Conservation (phyloP, 768 basidiomycete genomes). For the Zangia roseola region DNA sequence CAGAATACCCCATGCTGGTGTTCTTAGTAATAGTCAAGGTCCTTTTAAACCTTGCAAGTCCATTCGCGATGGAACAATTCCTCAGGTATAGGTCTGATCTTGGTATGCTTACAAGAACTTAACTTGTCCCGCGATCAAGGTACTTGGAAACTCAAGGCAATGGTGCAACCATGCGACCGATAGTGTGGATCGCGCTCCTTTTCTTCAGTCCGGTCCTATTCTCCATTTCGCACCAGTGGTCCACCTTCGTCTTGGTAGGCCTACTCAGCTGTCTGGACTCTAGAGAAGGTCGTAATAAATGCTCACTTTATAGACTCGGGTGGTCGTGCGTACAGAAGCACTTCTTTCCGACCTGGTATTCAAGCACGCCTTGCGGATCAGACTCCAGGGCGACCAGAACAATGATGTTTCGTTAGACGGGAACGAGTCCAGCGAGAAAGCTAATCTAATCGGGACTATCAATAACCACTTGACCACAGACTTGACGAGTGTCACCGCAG, state of each 20-base stretch:
- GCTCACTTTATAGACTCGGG: slow-evolving; percentile 33
- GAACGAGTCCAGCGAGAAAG: slow-evolving; percentile 21
- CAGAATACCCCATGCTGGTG: slow-evolving; percentile 1
- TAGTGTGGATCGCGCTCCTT: slow-evolving; percentile 64
- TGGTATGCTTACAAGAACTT: not conserved
- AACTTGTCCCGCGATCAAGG: slow-evolving; percentile 7
- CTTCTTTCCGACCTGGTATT: slow-evolving; percentile 53
- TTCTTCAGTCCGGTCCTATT: slow-evolving; percentile 45
- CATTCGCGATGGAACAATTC: slow-evolving; percentile 8
- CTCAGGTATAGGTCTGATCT: slow-evolving; percentile 1
- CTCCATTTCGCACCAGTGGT: slow-evolving; percentile 50
- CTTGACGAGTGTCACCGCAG: slow-evolving; percentile 10
- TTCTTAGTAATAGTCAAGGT: not conserved
- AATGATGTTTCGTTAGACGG: not conserved
- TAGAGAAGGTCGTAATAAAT: no score
- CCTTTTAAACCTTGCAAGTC: not conserved
- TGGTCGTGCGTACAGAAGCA: slow-evolving; percentile 49
- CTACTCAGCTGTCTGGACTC: no score
- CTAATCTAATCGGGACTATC: slow-evolving; percentile 69
- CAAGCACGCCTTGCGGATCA: slow-evolving; percentile 57
- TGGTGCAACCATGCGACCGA: slow-evolving; percentile 51
- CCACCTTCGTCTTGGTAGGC: slow-evolving; percentile 38
- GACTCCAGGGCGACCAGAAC: slow-evolving; percentile 23
- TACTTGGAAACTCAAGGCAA: slow-evolving; percentile 57
- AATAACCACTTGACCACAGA: slow-evolving; percentile 69